Base-by-base conservation (phyloP, 345 rosid genomes). In the Eutrema yunnanense region DNA sequence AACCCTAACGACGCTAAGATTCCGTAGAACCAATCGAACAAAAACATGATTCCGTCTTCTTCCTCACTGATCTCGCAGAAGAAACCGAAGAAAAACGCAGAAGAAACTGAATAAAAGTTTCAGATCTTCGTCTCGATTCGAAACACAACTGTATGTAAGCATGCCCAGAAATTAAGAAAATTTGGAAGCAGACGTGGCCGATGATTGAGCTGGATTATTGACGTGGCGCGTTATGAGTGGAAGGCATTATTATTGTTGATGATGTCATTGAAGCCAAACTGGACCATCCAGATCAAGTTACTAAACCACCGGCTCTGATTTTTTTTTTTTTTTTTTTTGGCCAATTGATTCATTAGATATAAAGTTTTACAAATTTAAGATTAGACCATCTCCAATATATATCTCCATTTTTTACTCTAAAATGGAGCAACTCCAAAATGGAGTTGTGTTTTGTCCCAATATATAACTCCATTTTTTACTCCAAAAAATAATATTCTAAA, bases 21-120 rank as follows among this genome's bases (percentile, higher is more conserved):
- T 50, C 92, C 92, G 32, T 87, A 89, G 74, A 89, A 87, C 95
- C 95, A 89, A 73, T 89, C 95, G 16, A 89, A 56, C 56, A 87
- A 75, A 76, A 89, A 89, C 95, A 89, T 86, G 69, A 10, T 59
- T 26, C 46, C 43, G 36, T 62, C 32, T 29, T 53, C 38, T 8
- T 48, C 71, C 70, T 51, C 64, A 53, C 4, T 12, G 50, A 42
- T 58, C 73, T 41, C 62, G 26, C 26, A 22, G 26, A 22, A 22
- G 26, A 22, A 22, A 1, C 26, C 1, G 26, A 8, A 8, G 1
- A 63, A 9, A 29, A 37, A n/a, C 62, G 26, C 26, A 22, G 26
- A 22, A 22, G 26, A 22, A 22, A 1, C 26, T 22, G 26, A 8
- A 8, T 2, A 63, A 9, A 29, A 37, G 29, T 27, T 6, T 49